Conservation (phyloP, 306 rosid species). For the Gillenia trifoliata region DNA sequence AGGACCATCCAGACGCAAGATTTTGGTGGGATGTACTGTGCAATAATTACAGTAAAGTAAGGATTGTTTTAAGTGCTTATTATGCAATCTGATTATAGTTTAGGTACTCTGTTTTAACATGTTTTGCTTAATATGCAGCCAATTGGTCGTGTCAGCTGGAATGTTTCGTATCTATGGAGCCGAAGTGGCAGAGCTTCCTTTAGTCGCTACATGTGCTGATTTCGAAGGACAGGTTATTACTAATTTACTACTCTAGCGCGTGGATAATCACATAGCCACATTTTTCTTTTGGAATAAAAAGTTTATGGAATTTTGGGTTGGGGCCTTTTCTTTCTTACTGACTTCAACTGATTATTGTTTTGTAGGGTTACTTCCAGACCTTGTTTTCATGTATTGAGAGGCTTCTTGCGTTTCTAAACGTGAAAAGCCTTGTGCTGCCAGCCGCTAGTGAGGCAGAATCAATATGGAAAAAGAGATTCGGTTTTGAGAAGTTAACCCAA, state of each 20-base stretch:
- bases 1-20: slow-evolving; percentile 74
- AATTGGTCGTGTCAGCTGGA: slow-evolving; percentile 70
- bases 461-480: slow-evolving; percentile 69
- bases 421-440: slow-evolving; percentile 58
- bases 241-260: slow-evolving; percentile 3
- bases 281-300: background rate
- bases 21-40: slow-evolving; percentile 88
- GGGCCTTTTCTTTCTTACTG: background rate
- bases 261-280: background rate
- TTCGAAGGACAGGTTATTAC: slow-evolving; percentile 75
- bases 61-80: slow-evolving; percentile 15
- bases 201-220: slow-evolving; percentile 76
- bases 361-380: slow-evolving; percentile 71
- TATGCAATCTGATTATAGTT: background rate
- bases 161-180: slow-evolving; percentile 78
- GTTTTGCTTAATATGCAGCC: slow-evolving; percentile 33
- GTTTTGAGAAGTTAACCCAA: slow-evolving; percentile 40
- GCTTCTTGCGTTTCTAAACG: slow-evolving; percentile 46
- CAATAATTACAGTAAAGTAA: slow-evolving; percentile 81
- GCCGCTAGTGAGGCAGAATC: slow-evolving; percentile 66
- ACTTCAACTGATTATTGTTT: background rate
- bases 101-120: background rate
- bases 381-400: slow-evolving; percentile 63
- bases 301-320: background rate
- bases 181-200: slow-evolving; percentile 92